A percentile compares a stretch with the other conserved stretches of the same genome.
Evolutionary conservation across 805 yeast species (phyloP).

Genomic region (Naumovozyma baii): DNA sequence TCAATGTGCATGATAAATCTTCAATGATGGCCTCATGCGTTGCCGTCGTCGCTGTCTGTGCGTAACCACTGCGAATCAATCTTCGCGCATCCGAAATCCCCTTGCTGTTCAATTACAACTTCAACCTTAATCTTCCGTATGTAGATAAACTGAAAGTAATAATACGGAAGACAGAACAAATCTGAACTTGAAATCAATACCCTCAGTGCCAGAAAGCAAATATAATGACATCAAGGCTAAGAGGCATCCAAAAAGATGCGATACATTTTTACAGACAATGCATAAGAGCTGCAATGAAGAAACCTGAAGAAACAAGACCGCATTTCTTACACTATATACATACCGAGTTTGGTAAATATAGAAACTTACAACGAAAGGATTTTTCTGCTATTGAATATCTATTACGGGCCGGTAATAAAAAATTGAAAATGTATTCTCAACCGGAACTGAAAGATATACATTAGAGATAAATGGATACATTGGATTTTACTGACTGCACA

Average conservation of each 20-base stretch:
- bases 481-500: neutral
- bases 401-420: slow-evolving; percentile 62
- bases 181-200: no score
- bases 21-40: no score
- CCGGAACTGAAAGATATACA: slow-evolving; percentile 64
- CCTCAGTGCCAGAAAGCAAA: no score
- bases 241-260: slow-evolving; percentile 47
- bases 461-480: slow-evolving; percentile 9
- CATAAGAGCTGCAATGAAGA: slow-evolving; percentile 35
- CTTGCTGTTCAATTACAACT: no score
- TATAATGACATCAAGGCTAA: slow-evolving; percentile 27
- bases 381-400: slow-evolving; percentile 81
- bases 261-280: slow-evolving; percentile 40
- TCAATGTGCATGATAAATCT: no score
- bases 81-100: no score
- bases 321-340: slow-evolving; percentile 41
- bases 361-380: slow-evolving; percentile 58
- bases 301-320: slow-evolving; percentile 38
- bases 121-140: no score
- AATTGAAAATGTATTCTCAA: slow-evolving; percentile 61
- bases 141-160: no score
- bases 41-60: no score
- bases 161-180: no score
- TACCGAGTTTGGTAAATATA: slow-evolving; percentile 53
- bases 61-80: no score